Evolutionary conservation across 1,284 basidiomycete genomes (phyloP), one percentile per base, ranked within the genome.

Genomic region (Gymnopus androsaceus): DNA sequence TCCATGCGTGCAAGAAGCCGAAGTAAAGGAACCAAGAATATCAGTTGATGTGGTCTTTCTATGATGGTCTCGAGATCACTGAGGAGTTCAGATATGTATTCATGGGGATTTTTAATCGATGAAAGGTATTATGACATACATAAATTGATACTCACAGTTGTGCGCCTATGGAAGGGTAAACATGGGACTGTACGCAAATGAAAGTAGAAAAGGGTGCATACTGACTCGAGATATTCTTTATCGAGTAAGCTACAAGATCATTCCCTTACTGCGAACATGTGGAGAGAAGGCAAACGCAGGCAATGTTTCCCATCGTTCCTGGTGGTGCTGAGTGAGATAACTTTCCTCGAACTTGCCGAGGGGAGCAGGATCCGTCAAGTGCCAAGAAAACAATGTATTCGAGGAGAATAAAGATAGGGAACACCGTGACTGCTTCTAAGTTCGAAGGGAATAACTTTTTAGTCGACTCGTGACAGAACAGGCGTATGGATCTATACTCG

Each of bases 271-370:
- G 19, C n/a, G 17, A 27, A 42, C 46, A 48, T 48, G 30, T 33
- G 23, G 36, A 33, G 34, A 19, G n/a, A 30, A 33, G 33, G 23
- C 37, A 53, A 45, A 53, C 51, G 41, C 23, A 45, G 51, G 6
- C 15, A 27, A 19, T 12, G 36, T 17, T 53, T 53, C 51, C 51
- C 51, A 53, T 53, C 42, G 51, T 53, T 53, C 51, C 51, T 53
- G 44, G 25, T 19, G 27, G 31, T 14, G 41, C 23, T 34, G 45
- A 33, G 33, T 15, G 23, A 47, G 46, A 48, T 27, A 28, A 46
- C 17, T 46, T 30, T 38, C 14, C 9, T 40, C 36, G 11, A 37
- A 23, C 33, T n/a, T 17, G 46, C 33, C n/a, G 46, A 48, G 23
- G 23, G 19, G n/a, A 48, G 12, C 28, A 46, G 17, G 44, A 46